Conservation (phyloP, 495 filamentous ascomycete species). For the Daldinia vernicosa region DNA sequence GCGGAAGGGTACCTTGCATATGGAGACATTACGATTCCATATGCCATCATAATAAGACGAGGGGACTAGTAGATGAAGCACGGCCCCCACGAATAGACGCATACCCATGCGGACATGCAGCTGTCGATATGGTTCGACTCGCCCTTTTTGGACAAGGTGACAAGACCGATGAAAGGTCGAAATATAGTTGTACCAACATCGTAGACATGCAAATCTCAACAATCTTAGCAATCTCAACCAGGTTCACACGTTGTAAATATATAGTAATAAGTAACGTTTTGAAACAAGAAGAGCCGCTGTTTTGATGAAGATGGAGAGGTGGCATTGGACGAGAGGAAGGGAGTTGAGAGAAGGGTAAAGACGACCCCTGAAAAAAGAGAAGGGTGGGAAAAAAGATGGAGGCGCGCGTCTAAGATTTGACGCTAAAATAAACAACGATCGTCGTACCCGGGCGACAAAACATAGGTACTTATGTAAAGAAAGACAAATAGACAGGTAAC, state of each 20-base stretch:
- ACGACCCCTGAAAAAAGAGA: constrained; percentile 23
- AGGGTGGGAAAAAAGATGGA: constrained; percentile 27
- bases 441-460: constrained; percentile 19
- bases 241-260: not conserved
- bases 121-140: constrained; percentile 9
- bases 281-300: constrained; percentile 30
- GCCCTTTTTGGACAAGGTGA: constrained; percentile 2
- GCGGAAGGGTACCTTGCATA: constrained; percentile 44
- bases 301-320: constrained; percentile 30
- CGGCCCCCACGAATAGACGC: constrained; percentile 28
- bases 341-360: constrained; percentile 2
- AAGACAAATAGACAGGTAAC: not conserved
- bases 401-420: constrained; percentile 45
- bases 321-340: constrained; percentile 33
- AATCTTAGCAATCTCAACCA: constrained; percentile 3
- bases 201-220: not conserved
- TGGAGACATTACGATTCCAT: constrained; percentile 9
- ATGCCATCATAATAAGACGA: constrained; percentile 9
- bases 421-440: constrained; percentile 32
- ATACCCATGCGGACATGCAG: not conserved
- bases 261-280: constrained; percentile 17
- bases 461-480: too few species aligned
- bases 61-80: constrained; percentile 8
- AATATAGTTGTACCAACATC: constrained; percentile 10
- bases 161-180: not conserved